Evolutionary conservation across 2,329 filamentous ascomycete genomes (phyloP), one percentile per base, ranked within the genome.

Genomic region (Seiridium unicorne): DNA sequence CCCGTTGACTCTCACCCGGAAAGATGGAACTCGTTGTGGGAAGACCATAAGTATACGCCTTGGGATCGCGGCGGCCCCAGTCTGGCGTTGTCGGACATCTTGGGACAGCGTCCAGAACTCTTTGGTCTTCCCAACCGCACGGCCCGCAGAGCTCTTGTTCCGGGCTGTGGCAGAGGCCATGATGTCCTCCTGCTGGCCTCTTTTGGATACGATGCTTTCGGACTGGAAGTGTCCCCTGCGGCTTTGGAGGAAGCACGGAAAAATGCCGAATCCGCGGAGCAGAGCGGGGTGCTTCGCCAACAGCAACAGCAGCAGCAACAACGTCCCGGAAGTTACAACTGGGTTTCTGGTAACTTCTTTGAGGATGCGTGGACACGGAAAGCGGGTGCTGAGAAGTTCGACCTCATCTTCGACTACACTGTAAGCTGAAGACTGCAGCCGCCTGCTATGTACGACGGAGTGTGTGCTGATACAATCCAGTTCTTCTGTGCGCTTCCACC

Each of bases 111-210:
- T 1, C 66, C 73, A 10, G 78, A 81, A 60, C 74, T 84, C 56
- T 74, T 84, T 36, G 46, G 58, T 3, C 44, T 61, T n/a, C 63
- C 63, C 7, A 48, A 10, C 31, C 34, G 32, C 5, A 38, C 44
- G 5, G 3, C 26, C 4, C 65, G 76, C 58, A 84, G 83, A 66
- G 92, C 89, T 1, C 78, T 96, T 7, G 89, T 96, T 0, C 90
- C 92, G 0, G 92, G 92, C 4, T 96, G 92, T 73, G 93, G 92
- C 0, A 84, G 85, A 51, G 93, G 92, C 4, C 89, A 95, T 69
- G 93, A 96, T 75, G 90, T 92, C 1, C 79, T 92, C 8, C 79
- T 96, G 44, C 81, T 96, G 49, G 84, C 87, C 55, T 85, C 85
- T 8, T 85, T 89, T 69, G 92, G 92, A 1, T 95, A 91, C 71